Conservation (phyloP, 768 basidiomycete species). For the Suillus bovinus region DNA sequence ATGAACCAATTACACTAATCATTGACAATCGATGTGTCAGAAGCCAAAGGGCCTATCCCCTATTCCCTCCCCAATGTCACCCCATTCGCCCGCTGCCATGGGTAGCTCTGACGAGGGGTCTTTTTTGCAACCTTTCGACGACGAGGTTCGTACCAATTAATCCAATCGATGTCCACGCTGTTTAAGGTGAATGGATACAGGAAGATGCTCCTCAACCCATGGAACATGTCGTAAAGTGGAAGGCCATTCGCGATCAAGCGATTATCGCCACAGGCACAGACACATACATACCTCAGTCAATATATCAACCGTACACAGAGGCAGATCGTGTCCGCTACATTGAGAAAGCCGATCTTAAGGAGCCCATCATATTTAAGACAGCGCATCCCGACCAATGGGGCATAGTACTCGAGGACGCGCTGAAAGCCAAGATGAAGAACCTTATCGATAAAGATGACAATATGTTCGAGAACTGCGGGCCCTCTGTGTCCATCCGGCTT, state of each 20-base stretch:
- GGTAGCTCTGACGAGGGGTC: slow-evolving; percentile 2
- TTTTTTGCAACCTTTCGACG: not conserved
- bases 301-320: slow-evolving; percentile 77
- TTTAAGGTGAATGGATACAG: slow-evolving; percentile 12
- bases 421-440: slow-evolving; percentile 57
- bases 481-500: slow-evolving; percentile 77
- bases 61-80: not conserved
- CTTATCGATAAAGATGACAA: slow-evolving; percentile 59
- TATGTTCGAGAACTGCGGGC: slow-evolving; percentile 73
- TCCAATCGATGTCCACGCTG: not conserved
- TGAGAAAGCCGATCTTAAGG: slow-evolving; percentile 62
- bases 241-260: slow-evolving; percentile 13
- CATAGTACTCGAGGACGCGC: slow-evolving; percentile 61
- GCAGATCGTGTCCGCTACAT: slow-evolving; percentile 79
- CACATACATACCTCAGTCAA: slow-evolving; percentile 66
- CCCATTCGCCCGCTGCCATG: not conserved
- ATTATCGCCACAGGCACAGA: slow-evolving; percentile 32
- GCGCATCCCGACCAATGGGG: slow-evolving; percentile 57
- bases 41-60: not conserved
- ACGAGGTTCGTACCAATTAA: not conserved
- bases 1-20: no score
- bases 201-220: slow-evolving; percentile 23
- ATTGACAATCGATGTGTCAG: not conserved
- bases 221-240: slow-evolving; percentile 31
- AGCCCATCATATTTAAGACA: slow-evolving; percentile 63